These are phyloP conservation scores for Suillus ampliporus DNA, from an alignment of 768 basidiomycete species.

Conservation along the genomic window DNA sequence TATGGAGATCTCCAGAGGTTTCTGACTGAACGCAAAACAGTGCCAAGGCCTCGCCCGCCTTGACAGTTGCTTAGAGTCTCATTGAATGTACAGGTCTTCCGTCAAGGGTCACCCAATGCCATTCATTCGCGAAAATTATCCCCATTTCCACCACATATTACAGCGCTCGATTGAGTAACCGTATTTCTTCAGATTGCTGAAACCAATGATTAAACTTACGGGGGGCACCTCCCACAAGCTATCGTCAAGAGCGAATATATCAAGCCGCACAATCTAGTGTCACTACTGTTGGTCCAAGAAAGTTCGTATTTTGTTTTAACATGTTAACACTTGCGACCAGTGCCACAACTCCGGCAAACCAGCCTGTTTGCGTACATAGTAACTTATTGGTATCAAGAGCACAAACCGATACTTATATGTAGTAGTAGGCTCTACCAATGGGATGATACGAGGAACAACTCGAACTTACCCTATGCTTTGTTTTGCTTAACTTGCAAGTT, in stretches of 20 bases:
- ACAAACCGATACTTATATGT: neutral
- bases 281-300: too few species aligned
- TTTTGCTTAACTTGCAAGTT: neutral
- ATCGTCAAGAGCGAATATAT: neutral
- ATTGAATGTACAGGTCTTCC: neutral
- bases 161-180: neutral
- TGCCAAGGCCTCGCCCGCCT: neutral
- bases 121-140: neutral
- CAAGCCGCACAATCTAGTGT: neutral
- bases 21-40: neutral
- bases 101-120: neutral
- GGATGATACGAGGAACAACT: neutral
- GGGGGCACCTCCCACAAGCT: neutral
- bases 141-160: neutral
- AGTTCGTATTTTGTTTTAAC: too few species aligned
- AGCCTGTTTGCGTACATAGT: neutral
- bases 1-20: neutral
- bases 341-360: neutral
- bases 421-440: neutral
- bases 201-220: neutral
- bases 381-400: neutral
- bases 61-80: neutral
- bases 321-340: too few species aligned
- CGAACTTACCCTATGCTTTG: neutral
- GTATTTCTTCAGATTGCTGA: neutral